Evolutionary conservation across 2,329 filamentous ascomycete genomes (phyloP), one percentile per base, ranked within the genome.

Genomic region (Ploettnerulaceae sp.): DNA sequence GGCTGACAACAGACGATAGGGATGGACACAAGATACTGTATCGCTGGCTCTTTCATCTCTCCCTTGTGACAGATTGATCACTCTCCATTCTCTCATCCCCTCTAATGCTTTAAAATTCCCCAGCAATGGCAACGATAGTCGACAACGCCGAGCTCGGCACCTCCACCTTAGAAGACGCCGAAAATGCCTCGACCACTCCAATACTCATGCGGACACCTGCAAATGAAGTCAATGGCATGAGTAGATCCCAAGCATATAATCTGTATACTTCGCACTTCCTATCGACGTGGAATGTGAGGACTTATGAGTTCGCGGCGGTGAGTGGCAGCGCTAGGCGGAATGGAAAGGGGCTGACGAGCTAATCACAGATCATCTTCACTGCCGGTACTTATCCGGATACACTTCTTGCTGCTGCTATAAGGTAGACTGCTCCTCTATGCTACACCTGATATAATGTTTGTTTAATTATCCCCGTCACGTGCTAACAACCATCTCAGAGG

Each of bases 231-330:
- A 40, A 38, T 33, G 48, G 55, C 11, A 61, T 68, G 50, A 65
- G 58, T 11, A 60, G 56, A 51, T 52, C 62, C 5, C 67, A 69
- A 42, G 66, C 67, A 5, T 56, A 57, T 28, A 65, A 65, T 45
- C 57, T 77, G 5, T 79, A 77, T 50, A 58, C 71, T 15, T 77
- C 72, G 15, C 75, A 79, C 59, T 70, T 72, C 41, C 65, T 79
- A 4, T 78, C 76, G 12, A 74, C 74, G 29, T 79, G 74, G 75
- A 79, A 78, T 59, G 71, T 73, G 5, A 69, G 76, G 35, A 69
- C 71, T 38, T 79, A 58, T 48, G 59, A 61, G 48, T 61, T 61
- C 39, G 58, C 59, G 7, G 59, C 57, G 14, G 58, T 61, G 37
- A 55, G 57, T 52, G 4, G 11, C 14, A 20, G 18, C 20, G 20